Evolutionary conservation across 2,329 filamentous ascomycete genomes (phyloP), one percentile per base, ranked within the genome.

Genomic region (Chaetomiaceae sp.): DNA sequence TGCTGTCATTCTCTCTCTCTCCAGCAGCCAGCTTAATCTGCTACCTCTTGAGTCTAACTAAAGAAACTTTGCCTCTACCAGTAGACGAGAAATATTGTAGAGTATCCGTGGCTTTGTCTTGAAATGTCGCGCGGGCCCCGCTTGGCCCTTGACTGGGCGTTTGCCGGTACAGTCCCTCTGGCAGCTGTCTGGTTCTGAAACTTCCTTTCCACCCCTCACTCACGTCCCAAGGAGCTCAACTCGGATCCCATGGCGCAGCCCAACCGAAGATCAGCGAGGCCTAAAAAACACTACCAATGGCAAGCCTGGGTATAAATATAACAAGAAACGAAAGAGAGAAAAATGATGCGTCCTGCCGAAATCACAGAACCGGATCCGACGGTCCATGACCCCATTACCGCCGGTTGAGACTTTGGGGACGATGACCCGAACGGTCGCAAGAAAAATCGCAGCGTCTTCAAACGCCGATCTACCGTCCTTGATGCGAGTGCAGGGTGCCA

Each of bases 301-400:
- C 62, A 65, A 64, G 62, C 61, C 60, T 30, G 68, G 71, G 71
- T 73, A 73, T 73, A 73, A 70, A 67, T 60, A 67, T 67, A 62
- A 65, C 57, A 65, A 65, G 66, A 69, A 69, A 65, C 59, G 62
- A 69, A 62, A 62, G 58, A 23, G 57, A 59, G 43, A 62, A 62
- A 58, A 23, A 56, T 59, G 43, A 41, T 25, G 34, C 34, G 16
- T 58, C 64, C 58, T 50, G 55, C 61, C 44, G 49, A 65, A 58
- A 56, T 64, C 48, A 50, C 64, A 59, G 16, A 58, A 65, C 58
- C 64, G 61, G 55, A 43, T 27, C 18, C n/a, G n/a, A n/a, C n/a
- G n/a, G n/a, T n/a, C n/a, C n/a, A n/a, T n/a, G n/a, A n/a, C n/a
- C n/a, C n/a, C n/a, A n/a, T n/a, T n/a, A n/a, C n/a, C n/a, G n/a